These are phyloP conservation scores for Durio zibethinus DNA, from an alignment of 345 rosid genomes.

Conservation along the genomic window DNA sequence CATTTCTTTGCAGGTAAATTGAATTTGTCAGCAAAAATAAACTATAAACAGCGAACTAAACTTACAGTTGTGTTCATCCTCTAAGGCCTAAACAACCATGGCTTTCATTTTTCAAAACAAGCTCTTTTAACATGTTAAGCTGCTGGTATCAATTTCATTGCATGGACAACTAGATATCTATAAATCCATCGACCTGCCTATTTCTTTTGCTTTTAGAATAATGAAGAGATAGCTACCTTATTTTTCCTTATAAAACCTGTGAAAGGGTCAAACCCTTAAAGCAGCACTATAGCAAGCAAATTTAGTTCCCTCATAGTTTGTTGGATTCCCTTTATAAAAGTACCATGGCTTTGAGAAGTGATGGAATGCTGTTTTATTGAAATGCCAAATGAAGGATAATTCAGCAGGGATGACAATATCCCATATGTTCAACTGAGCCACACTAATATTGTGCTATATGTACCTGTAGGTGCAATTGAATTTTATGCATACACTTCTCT, in stretches of 20 bases:
- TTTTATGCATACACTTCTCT: slow-evolving; percentile 3
- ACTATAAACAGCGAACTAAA: neutral
- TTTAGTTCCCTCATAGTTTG: neutral
- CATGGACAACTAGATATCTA: neutral
- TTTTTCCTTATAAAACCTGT: neutral
- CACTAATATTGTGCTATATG: neutral
- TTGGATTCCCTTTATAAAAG: neutral
- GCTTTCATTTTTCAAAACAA: neutral
- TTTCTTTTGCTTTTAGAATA: neutral
- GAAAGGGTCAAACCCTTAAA: neutral
- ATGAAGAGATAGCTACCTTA: neutral
- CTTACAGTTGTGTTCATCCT: neutral
- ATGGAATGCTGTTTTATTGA: neutral
- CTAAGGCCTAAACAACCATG: neutral
- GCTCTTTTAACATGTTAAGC: neutral
- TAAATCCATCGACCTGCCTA: neutral
- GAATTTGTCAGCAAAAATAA: neutral
- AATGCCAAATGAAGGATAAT: neutral
- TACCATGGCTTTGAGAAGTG: neutral
- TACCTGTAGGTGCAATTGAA: neutral
- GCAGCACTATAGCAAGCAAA: neutral
- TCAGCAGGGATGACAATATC: neutral
- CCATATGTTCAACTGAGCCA: neutral
- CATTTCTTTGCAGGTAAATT: neutral
- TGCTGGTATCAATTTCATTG: slow-evolving; percentile 7